Evolutionary conservation across 108 stramenopile genomes (phyloP), one percentile per base, ranked within the genome.

Genomic region (Licmophora abbreviata): DNA sequence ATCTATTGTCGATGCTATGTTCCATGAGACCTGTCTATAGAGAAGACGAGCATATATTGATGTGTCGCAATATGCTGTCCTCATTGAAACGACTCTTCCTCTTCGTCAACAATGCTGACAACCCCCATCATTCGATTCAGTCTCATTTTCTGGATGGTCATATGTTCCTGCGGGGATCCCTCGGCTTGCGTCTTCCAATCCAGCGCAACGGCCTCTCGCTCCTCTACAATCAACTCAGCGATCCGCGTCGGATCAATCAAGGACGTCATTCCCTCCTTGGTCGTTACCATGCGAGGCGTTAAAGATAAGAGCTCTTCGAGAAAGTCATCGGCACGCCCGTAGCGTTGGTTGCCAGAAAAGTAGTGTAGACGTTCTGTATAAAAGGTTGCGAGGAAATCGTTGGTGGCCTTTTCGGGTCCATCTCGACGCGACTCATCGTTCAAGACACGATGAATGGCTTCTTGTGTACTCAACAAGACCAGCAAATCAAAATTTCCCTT

Each of bases 401-500:
- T 10, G 51, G 35, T 22, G 30, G 40, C 56, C 20, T 48, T 29
- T 17, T 60, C 44, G 8, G 55, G 49, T 41, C 51, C 54, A 29
- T 27, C 40, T 50, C 66, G 18, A 48, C 74, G 29, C 5, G 57
- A 31, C 14, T 45, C 24, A 49, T 38, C 32, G 27, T 64, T 55
- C 11, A 89, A 31, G 8, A 85, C 58, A 17, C 80, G 66, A 45
- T 76, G 60, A 12, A 88, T 62, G 47, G 71, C 59, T 48, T 71
- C 69, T 50, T 81, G 77, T 8, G 79, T 79, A 17, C 68, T 54
- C 35, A 84, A 48, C 31, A 70, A 53, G 29, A 67, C 54, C n/a
- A 88, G 41, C 33, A 88, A 48, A 60, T 88, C 86, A 47, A 88
- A 88, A 53, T 79, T 88, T 10, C 82, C 77, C 43, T 81, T 79